Percentiles rank a stretch among this genome's conserved stretches.
phyloP scores from a whole-genome alignment of 108 stramenopile species.

The Discostella stelligeroides region DNA sequence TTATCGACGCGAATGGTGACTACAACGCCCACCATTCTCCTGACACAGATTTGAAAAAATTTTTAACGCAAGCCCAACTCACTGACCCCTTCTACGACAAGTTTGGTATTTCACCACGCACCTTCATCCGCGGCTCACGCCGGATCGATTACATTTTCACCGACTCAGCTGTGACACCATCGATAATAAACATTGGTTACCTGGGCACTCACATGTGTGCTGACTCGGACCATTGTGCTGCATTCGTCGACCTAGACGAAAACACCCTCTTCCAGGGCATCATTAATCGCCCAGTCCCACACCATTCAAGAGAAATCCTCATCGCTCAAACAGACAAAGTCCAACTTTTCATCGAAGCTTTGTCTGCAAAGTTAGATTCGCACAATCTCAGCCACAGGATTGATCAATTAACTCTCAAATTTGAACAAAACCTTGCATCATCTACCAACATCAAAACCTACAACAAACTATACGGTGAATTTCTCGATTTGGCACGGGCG shows the following conservation, averaged over 20 bases:
- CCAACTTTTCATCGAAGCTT: background rate
- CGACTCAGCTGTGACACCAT: background rate
- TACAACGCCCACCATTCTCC: background rate
- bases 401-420: background rate
- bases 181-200: background rate
- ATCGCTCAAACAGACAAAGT: background rate
- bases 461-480: background rate
- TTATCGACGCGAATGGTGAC: background rate
- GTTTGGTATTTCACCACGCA: background rate
- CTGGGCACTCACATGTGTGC: background rate
- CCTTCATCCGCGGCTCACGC: background rate
- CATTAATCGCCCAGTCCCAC: background rate
- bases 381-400: background rate
- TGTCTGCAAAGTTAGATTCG: background rate
- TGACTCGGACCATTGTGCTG: background rate
- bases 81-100: background rate
- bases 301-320: background rate
- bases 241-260: background rate
- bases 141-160: slow-evolving; percentile 3
- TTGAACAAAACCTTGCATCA: background rate
- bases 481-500: background rate
- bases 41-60: background rate
- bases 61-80: background rate
- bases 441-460: background rate
- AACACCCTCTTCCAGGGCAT: background rate